phyloP scores from a whole-genome alignment of 441 rosid genomes.

The Codiaeum variegatum region DNA sequence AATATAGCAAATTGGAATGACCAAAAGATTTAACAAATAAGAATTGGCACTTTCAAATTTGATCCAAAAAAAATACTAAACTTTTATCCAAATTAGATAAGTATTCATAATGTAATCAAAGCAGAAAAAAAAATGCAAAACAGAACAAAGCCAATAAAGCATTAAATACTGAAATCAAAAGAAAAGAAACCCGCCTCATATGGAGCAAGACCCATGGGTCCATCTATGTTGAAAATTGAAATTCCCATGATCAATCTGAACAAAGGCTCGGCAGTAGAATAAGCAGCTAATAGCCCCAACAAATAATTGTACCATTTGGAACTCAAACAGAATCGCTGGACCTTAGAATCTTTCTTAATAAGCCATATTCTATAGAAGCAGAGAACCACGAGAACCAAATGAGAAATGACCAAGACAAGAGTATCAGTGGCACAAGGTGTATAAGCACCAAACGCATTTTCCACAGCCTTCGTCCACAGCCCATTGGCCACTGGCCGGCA shows the following conservation, averaged over 20 bases:
- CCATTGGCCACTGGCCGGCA: constrained; percentile 78
- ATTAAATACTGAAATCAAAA: background rate
- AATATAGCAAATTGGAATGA: background rate
- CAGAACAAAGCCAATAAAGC: background rate
- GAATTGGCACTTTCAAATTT: background rate
- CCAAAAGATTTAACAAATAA: background rate
- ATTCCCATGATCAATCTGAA: constrained; percentile 81
- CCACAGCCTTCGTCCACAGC: constrained; percentile 66
- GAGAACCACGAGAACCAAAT: constrained; percentile 59
- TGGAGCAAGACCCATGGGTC: constrained; percentile 69
- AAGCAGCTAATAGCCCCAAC: constrained; percentile 63
- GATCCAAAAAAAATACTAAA: background rate
- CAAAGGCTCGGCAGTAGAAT: constrained; percentile 73
- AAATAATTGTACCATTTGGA: constrained; percentile 68
- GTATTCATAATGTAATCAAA: background rate
- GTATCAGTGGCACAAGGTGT: constrained; percentile 90
- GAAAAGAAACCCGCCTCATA: constrained; percentile 63
- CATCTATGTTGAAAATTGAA: constrained; percentile 73
- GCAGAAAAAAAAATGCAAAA: constrained; percentile 11
- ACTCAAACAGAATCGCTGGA: constrained; percentile 62
- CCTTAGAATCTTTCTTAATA: constrained; percentile 56
- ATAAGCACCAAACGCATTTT: constrained; percentile 86
- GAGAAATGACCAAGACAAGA: constrained; percentile 61
- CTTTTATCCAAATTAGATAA: background rate
- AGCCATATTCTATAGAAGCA: constrained; percentile 84